A percentile compares a stretch with the other conserved stretches of the same genome.
phyloP scores from a whole-genome alignment of 257 asterid species.

The Przewalskia tangutica region DNA sequence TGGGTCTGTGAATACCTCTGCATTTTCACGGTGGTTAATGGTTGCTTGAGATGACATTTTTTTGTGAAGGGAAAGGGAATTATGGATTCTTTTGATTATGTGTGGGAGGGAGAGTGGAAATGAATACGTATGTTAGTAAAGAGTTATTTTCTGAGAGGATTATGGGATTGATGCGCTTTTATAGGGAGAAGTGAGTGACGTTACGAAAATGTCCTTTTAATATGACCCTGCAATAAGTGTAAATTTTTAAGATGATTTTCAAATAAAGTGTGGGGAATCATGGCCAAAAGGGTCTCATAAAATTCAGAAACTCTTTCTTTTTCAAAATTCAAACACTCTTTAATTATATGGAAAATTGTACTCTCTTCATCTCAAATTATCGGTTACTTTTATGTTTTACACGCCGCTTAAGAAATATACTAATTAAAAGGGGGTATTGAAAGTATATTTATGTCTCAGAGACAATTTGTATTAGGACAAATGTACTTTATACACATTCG shows the following conservation, averaged over 20 bases:
- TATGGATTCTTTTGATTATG: neutral
- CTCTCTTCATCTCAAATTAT: no score
- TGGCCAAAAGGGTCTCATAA: no score
- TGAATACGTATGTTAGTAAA: neutral
- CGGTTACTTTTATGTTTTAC: no score
- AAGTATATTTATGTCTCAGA: no score
- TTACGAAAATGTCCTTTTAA: neutral
- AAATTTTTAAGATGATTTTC: neutral
- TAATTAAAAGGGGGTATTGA: no score
- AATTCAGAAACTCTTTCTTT: no score
- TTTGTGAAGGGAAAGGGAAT: neutral
- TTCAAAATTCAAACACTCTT: no score
- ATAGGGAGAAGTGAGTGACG: neutral
- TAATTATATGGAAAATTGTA: no score
- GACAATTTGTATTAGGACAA: no score
- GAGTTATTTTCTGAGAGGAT: neutral
- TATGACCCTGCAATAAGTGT: neutral
- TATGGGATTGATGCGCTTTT: neutral
- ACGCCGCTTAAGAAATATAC: no score
- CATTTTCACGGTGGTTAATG: conserved; percentile 43
- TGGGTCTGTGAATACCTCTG: conserved; percentile 46
- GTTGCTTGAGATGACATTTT: conserved; percentile 36
- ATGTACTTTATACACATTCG: no score
- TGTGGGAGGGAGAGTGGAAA: neutral
- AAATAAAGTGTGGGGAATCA: no score